Base-by-base conservation (phyloP, 257 asterid species). In the Orobanche coerulescens region DNA sequence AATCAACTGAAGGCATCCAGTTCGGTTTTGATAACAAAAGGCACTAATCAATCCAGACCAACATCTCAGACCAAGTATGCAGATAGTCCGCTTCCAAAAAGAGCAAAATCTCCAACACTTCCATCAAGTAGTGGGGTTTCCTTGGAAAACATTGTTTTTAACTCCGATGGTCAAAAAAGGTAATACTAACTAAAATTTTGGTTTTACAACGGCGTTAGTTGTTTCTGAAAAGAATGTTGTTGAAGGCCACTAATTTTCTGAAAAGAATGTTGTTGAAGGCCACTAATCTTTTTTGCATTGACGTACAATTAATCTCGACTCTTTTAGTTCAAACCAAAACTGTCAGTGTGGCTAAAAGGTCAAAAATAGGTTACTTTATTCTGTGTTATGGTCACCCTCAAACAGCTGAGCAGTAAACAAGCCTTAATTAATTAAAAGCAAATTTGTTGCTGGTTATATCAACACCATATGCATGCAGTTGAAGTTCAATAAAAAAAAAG, bases 91-190 rank as follows among this genome's bases (percentile, higher is more conserved):
- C 68, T 63, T 69, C 71, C 79, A 23, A 86, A 75, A 61, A 74
- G 83, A 76, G 77, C 80, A 30, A 85, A 86, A 70, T 86, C 94
- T 6, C 94, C 95, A 39, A 71, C 83, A 68, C 59, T 53, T 54
- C 70, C 78, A 13, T 26, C 81, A 47, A 55, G 71, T 18, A 15
- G 71, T 44, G 74, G 65, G 64, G 71, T 65, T 64, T 70, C 87
- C 40, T 70, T 67, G 9, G 78, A 75, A 57, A 71, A 74, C 66
- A 56, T 69, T 19, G 39, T 47, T 51, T 61, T 55, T 13, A 71
- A 58, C 42, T 64, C 70, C 25, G 71, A 64, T 76, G 79, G 71
- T 43, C 73, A 72, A 46, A 68, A 49, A 75, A 82, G 95, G 95
- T 84, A 8, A 77, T 28, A n/a, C n/a, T n/a, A 30, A 63, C 23